phyloP scores from a whole-genome alignment of 2,329 filamentous ascomycete genomes.

The Cytospora piceicola region DNA sequence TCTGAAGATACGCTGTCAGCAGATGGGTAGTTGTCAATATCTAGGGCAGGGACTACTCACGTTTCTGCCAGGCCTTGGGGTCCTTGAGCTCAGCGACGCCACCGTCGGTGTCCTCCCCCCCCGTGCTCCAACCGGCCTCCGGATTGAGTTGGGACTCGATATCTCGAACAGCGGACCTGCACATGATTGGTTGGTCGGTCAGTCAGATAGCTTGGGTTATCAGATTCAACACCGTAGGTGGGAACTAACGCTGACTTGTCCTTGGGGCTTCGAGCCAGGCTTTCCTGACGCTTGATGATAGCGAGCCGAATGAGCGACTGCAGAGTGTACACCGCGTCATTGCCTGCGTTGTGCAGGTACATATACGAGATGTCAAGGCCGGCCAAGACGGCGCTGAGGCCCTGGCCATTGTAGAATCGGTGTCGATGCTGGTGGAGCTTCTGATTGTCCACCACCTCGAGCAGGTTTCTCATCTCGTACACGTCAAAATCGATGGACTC shows the following conservation, averaged over 20 bases:
- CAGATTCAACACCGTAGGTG: background rate
- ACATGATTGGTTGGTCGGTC: background rate
- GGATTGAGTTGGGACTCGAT: slow-evolving; percentile 31
- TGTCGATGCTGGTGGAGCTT: slow-evolving; percentile 68
- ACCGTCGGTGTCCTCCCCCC: slow-evolving; percentile 41
- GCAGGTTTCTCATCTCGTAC: slow-evolving; percentile 54
- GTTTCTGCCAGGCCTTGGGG: slow-evolving; percentile 7
- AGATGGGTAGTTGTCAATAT: no score
- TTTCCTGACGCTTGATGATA: slow-evolving; percentile 40
- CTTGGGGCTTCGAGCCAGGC: slow-evolving; percentile 31
- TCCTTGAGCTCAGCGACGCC: slow-evolving; percentile 27
- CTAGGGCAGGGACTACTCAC: slow-evolving; percentile 12
- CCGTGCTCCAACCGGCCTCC: slow-evolving; percentile 40
- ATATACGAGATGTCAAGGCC: slow-evolving; percentile 65
- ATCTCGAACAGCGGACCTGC: background rate
- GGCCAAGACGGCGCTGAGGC: slow-evolving; percentile 63
- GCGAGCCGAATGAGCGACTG: slow-evolving; percentile 71
- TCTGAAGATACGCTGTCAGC: slow-evolving; percentile 9
- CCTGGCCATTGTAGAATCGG: slow-evolving; percentile 54
- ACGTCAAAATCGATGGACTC: slow-evolving; percentile 66
- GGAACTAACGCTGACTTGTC: slow-evolving; percentile 16
- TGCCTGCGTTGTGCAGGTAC: slow-evolving; percentile 84
- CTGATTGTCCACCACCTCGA: slow-evolving; percentile 74
- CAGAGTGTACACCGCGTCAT: slow-evolving; percentile 82
- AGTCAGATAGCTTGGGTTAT: background rate